Conservation (phyloP, 108 stramenopile species). For the Aurantiochytrium sp. region DNA sequence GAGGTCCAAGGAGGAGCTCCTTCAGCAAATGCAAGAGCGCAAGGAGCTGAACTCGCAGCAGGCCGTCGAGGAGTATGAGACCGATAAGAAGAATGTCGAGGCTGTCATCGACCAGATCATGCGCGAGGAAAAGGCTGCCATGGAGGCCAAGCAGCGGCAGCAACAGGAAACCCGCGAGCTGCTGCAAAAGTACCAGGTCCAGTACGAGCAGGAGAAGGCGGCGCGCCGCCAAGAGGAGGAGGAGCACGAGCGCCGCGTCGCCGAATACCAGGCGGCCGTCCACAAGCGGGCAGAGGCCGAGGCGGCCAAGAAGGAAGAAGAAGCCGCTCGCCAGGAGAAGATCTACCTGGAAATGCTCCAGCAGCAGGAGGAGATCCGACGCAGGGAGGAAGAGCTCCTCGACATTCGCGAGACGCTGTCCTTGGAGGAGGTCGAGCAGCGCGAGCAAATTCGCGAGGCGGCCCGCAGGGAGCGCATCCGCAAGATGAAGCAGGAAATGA, state of each 20-base stretch:
- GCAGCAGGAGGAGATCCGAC: conserved; percentile 1
- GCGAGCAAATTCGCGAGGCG: neutral
- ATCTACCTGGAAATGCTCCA: conserved; percentile 18
- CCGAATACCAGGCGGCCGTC: conserved; percentile 5
- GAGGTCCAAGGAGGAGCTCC: neutral
- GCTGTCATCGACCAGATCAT: conserved; percentile 18
- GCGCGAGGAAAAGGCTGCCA: conserved; percentile 19
- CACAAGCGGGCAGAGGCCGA: neutral
- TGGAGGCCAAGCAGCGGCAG: neutral
- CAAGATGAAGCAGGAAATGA: conserved; percentile 25
- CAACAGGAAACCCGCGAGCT: neutral
- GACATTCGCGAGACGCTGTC: conserved; percentile 27
- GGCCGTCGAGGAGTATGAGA: conserved; percentile 7
- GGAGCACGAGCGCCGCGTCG: conserved; percentile 11
- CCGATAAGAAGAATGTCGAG: conserved; percentile 3
- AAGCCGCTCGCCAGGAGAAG: conserved; percentile 1
- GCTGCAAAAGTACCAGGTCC: conserved; percentile 14
- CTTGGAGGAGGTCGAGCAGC: neutral
- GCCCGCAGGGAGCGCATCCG: neutral
- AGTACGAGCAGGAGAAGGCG: neutral
- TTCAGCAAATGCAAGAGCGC: conserved; percentile 27
- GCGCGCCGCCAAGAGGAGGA: neutral
- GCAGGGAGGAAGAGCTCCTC: neutral
- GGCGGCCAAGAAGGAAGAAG: neutral
- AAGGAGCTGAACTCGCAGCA: neutral